Base-by-base conservation (phyloP, 257 asterid genomes). In the Solanum bulbocastanum region DNA sequence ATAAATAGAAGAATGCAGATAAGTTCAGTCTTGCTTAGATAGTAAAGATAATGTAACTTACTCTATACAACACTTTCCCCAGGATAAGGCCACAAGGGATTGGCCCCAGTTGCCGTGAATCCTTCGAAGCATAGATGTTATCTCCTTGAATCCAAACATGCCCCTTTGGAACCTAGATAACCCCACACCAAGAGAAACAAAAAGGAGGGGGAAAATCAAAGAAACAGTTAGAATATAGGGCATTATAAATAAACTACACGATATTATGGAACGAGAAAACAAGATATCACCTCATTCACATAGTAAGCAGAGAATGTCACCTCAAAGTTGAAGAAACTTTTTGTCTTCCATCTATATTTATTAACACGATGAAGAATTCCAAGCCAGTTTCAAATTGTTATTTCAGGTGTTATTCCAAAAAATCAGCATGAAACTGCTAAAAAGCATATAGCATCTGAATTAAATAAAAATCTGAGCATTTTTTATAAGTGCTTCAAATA, bases 111-210 rank as follows among this genome's bases (percentile, higher is more conserved):
- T 95, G 94, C 74, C 98, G 90, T 36, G 99, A 95, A 93, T 96
- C 98, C 85, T 87, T 88, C 8, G 98, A 94, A 3, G 95, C 89
- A 87, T 96, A 94, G 58, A 96, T 89, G 85, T 96, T 96, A 93
- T 95, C 99, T 83, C 99, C 99, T 87, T 96, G 98, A 91, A 95
- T 91, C 99, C 99, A 96, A 40, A 94, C 98, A 88, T 94, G 98
- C 60, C 99, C 99, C 92, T 95, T 93, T 18, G 98, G 98, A 82
- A 96, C 95, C 99, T 96, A 88, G 56, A 88, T 74, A 86, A 81
- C 71, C 90, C 65, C 65, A 30, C 33, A 68, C 14, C 39, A 86
- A 40, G 49, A 42, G 52, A 86, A 71, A 42, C 3, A 4, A 46
- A 66, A 66, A 25, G 89, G 88, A 87, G 79, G 78, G 32, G 22